These are phyloP conservation scores for Brachypodium distachyon DNA, from an alignment of 202 grass and related monocot species.

Conservation along the genomic window DNA sequence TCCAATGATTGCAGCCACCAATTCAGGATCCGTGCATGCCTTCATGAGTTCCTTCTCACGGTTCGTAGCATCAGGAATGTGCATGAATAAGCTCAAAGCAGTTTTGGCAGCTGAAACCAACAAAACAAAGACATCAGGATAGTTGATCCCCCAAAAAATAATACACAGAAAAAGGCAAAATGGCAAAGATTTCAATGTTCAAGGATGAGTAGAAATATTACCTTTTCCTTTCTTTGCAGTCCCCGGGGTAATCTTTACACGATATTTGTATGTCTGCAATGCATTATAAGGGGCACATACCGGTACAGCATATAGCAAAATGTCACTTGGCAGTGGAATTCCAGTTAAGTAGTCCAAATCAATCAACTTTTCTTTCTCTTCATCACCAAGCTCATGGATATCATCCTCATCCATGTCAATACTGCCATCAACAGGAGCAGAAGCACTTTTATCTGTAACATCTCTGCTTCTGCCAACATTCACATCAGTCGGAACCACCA, in stretches of 20 bases:
- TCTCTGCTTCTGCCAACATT: constrained; percentile 28
- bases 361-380: constrained; percentile 79
- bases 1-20: constrained; percentile 80
- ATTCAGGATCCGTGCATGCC: constrained; percentile 88
- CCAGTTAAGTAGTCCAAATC: constrained; percentile 93
- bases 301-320: constrained; percentile 90
- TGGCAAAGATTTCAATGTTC: background rate
- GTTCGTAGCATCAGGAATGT: constrained; percentile 60
- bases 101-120: constrained; percentile 82
- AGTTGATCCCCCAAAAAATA: background rate
- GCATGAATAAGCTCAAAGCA: constrained; percentile 76
- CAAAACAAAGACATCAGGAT: background rate
- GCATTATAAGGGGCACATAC: constrained; percentile 87
- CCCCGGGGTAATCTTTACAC: constrained; percentile 91
- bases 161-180: background rate
- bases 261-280: constrained; percentile 97
- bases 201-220: constrained; percentile 6
- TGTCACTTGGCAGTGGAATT: constrained; percentile 69
- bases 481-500: constrained; percentile 12
- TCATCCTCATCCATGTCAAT: constrained; percentile 44
- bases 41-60: constrained; percentile 94
- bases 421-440: constrained; percentile 26
- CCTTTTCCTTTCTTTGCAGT: constrained; percentile 97
- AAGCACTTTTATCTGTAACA: constrained; percentile 12
- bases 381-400: constrained; percentile 64